Conservation (phyloP, 2,329 filamentous ascomycete species). For the Cladophialophora exuberans region DNA sequence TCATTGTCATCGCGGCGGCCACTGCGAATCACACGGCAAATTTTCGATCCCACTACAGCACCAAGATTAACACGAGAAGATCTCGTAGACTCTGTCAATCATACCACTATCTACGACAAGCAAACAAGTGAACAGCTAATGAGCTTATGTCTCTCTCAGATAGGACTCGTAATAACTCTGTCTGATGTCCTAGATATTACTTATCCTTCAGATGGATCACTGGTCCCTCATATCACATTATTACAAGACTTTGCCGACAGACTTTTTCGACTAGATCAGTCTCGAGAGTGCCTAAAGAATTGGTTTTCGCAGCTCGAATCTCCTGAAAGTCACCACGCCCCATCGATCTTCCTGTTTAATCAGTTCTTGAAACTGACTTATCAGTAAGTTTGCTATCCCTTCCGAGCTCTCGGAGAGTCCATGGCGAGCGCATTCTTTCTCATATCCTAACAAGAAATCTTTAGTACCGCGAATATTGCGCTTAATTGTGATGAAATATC, state of each 20-base stretch:
- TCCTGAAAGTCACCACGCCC: neutral
- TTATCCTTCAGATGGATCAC: conserved; percentile 2
- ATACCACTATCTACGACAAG: neutral
- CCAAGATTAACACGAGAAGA: neutral
- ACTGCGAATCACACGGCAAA: neutral
- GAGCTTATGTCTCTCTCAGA: neutral
- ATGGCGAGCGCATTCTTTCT: neutral
- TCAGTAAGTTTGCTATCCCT: neutral
- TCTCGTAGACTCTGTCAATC: neutral
- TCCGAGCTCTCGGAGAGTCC: neutral
- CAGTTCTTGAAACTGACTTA: neutral
- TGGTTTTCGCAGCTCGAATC: no score
- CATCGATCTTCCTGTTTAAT: neutral
- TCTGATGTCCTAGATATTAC: neutral
- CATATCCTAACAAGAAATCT: neutral
- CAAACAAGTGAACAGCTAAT: neutral
- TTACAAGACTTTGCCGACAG: neutral
- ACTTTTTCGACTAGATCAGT: neutral
- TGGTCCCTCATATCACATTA: neutral
- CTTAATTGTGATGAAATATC: neutral
- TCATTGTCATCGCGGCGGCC: neutral
- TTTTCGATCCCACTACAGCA: neutral
- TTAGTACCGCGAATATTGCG: neutral
- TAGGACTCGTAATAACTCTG: neutral
- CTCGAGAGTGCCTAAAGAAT: neutral